phyloP scores from a whole-genome alignment of 257 asterid genomes.

The Jaltomata sinuosa region DNA sequence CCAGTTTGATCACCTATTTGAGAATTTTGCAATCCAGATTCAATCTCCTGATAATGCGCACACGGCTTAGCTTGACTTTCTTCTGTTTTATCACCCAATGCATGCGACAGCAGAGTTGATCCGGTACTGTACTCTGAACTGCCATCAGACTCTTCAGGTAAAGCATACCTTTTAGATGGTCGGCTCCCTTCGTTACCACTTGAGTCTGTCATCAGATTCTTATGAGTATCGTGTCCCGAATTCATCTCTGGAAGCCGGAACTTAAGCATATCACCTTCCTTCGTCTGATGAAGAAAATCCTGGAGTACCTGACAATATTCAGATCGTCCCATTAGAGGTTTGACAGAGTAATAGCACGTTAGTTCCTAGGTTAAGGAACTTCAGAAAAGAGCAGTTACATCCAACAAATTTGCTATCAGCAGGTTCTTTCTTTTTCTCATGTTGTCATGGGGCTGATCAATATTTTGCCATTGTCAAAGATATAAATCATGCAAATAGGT shows the following conservation, averaged over 20 bases:
- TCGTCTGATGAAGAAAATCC: not conserved
- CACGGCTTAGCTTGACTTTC: not conserved
- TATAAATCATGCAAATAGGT: not conserved
- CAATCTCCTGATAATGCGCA: not conserved
- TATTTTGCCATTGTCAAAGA: not conserved
- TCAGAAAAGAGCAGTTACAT: too few relatives aligned
- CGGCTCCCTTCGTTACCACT: not conserved
- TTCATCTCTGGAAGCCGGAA: not conserved
- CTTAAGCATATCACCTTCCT: not conserved
- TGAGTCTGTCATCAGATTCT: not conserved
- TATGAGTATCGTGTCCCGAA: not conserved
- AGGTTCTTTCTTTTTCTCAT: too few relatives aligned
- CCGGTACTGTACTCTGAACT: slow-evolving; percentile 4
- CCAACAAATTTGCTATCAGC: too few relatives aligned
- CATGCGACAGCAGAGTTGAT: not conserved
- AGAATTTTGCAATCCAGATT: not conserved
- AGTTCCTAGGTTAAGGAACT: too few relatives aligned
- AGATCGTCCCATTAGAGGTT: not conserved
- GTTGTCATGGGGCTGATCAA: not conserved
- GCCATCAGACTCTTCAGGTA: not conserved
- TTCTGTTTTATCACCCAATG: not conserved
- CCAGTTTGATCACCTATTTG: not conserved
- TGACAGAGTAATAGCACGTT: not conserved
- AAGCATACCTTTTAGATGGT: not conserved
- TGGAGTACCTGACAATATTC: not conserved